Percentiles rank a stretch among this genome's conserved stretches.
Evolutionary conservation across 2,329 filamentous ascomycete genomes (phyloP).

Genomic region (Kalmusia sp.): DNA sequence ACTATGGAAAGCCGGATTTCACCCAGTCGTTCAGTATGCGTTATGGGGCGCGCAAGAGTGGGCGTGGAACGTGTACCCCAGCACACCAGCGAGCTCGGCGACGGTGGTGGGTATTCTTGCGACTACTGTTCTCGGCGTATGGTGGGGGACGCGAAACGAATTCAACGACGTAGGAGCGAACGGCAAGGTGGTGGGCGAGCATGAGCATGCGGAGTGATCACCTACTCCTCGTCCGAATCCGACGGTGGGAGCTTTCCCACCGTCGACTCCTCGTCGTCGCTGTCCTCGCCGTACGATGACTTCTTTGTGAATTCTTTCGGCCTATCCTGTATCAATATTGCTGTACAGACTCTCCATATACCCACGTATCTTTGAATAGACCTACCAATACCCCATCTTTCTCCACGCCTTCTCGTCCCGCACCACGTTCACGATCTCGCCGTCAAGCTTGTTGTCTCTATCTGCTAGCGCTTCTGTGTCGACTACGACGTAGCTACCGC

Average conservation of each 20-base stretch:
- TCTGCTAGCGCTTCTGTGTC: conserved; percentile 72
- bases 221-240: conserved; percentile 71
- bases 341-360: conserved; percentile 22
- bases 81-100: conserved; percentile 68
- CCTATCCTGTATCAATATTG: conserved; percentile 58
- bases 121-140: conserved; percentile 68
- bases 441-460: conserved; percentile 77
- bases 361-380: conserved; percentile 5
- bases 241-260: conserved; percentile 86
- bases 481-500: conserved; percentile 85
- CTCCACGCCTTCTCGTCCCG: conserved; percentile 91
- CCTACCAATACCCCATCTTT: conserved; percentile 81
- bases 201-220: conserved; percentile 41
- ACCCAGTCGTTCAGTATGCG: conserved; percentile 70
- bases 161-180: conserved; percentile 43
- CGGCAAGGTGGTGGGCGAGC: conserved; percentile 23
- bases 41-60: conserved; percentile 85
- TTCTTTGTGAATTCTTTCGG: conserved; percentile 78
- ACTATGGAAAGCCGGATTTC: conserved; percentile 77
- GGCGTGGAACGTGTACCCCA: conserved; percentile 96
- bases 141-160: conserved; percentile 61
- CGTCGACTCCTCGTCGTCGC: conserved; percentile 78
- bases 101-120: conserved; percentile 75
- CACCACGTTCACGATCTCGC: conserved; percentile 93
- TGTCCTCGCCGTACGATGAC: conserved; percentile 65